Base-by-base conservation (phyloP, 2,329 filamentous ascomycete genomes). In the Diplodia mutila region DNA sequence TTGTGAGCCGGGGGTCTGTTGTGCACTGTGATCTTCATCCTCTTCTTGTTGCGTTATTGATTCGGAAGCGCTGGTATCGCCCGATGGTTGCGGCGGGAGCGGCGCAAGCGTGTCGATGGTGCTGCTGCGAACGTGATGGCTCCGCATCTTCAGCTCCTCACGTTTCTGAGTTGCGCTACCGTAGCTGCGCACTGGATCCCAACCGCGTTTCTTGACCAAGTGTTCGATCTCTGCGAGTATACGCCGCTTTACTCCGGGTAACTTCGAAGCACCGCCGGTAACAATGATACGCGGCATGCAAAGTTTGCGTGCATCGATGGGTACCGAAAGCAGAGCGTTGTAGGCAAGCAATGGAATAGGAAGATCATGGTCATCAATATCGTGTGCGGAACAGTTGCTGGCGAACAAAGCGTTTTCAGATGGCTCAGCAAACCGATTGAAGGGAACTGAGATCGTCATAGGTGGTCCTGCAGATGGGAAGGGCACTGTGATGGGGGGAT, bases 251-350 rank as follows among this genome's bases (percentile, higher is more conserved):
- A 99, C 81, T 0, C 95, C 95, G 0, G 94, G 86, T 9, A 97
- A 88, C 29, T 86, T 86, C 6, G 93, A 89, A 57, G 91, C 91
- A 2, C 93, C 93, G 37, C 95, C 95, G 0, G 90, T 90, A 74
- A 99, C 91, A 18, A 97, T 83, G 54, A 98, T 91, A 48, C 94
- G 91, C 1, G 93, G 89, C 89, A 97, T 95, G 78, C 94, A 97
- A 4, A 90, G 80, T 0, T 91, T 90, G 27, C 95, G 89, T 4
- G 94, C 89, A 77, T 99, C 95, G 4, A 94, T 81, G 0, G 93
- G 91, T 1, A 97, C 83, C 8, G 87, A 85, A 1, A 96, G 83
- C 1, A 99, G 85, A 46, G 89, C 86, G 65, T 87, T 86, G 79
- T 97, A 96, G 2, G 96, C 83, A 9, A 98, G 85, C 14, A 89